phyloP scores from a whole-genome alignment of 139 green algal species.

The Auxenochlorella protothecoides region DNA sequence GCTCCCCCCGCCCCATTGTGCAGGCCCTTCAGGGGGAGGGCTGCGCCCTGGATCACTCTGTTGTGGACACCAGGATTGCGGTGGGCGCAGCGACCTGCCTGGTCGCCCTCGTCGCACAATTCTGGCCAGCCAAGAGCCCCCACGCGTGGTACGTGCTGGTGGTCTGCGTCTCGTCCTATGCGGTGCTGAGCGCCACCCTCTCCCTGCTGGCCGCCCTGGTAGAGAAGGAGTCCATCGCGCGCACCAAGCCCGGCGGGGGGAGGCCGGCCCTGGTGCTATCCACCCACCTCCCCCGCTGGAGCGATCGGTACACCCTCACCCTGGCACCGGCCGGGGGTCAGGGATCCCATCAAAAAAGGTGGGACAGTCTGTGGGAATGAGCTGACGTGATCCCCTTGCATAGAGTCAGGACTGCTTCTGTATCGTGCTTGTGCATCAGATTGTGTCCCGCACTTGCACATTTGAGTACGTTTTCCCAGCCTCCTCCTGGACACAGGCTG shows the following conservation, averaged over 20 bases:
- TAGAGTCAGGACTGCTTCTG: too few species aligned
- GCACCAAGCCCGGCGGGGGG: constrained; percentile 29
- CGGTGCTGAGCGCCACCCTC: constrained; percentile 37
- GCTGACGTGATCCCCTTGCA: too few species aligned
- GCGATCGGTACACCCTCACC: not conserved
- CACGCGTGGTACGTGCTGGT: constrained; percentile 43
- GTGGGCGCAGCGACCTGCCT: constrained; percentile 35
- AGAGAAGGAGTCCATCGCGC: constrained; percentile 52
- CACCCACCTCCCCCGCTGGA: constrained; percentile 4
- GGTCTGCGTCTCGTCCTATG: constrained; percentile 51
- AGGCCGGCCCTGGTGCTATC: not conserved
- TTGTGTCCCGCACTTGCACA: too few species aligned
- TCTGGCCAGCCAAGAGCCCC: constrained; percentile 59
- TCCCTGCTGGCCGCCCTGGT: constrained; percentile 31
- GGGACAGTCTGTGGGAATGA: too few species aligned
- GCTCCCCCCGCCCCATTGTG: too few species aligned
- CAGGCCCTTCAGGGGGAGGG: not conserved
- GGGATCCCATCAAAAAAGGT: not conserved
- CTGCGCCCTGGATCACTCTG: not conserved
- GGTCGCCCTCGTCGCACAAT: constrained; percentile 57
- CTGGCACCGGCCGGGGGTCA: constrained; percentile 14
- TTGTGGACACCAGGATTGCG: not conserved
- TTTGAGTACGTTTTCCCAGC: too few species aligned
- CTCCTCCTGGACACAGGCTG: too few species aligned
- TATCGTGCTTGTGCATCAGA: too few species aligned